Percentiles rank a stretch among this genome's conserved stretches.
Conservation (phyloP, 1,284 basidiomycete species). For the Cutaneotrichosporon cutaneum region DNA sequence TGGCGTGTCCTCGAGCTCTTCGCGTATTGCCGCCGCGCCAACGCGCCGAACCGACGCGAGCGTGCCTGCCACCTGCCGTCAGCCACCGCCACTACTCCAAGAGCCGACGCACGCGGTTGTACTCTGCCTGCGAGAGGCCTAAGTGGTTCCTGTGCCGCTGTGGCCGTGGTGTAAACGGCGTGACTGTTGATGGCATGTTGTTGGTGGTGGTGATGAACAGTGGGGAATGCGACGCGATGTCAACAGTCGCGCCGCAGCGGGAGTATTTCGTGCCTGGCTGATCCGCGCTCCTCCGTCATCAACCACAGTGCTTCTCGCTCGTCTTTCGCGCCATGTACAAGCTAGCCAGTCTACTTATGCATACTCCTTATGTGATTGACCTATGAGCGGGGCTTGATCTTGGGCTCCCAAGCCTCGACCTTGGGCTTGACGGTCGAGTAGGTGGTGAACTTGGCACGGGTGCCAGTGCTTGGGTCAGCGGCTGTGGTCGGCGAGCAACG, state of each 20-base stretch:
- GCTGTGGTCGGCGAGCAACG: not conserved
- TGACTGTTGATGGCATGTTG: conserved; percentile 5
- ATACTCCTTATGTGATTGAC: conserved; percentile 1
- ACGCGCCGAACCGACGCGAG: conserved; percentile 12
- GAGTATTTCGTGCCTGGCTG: not conserved
- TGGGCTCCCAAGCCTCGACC: conserved; percentile 78
- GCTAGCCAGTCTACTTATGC: conserved; percentile 10
- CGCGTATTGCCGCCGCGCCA: conserved; percentile 4
- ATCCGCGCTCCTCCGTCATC: not conserved
- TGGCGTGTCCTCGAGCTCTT: conserved; percentile 13
- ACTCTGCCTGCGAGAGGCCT: conserved; percentile 5
- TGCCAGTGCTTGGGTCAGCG: conserved; percentile 63
- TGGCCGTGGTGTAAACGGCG: conserved; percentile 12
- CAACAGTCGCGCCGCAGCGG: not conserved
- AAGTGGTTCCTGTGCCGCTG: conserved; percentile 4
- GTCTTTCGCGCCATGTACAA: not conserved
- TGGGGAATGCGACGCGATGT: not conserved
- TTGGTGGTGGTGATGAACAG: not conserved
- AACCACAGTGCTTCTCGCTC: not conserved
- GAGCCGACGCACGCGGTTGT: conserved; percentile 5
- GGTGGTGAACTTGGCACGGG: conserved; percentile 77
- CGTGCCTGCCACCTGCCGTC: conserved; percentile 13
- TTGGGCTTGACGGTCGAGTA: conserved; percentile 86
- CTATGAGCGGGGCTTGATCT: conserved; percentile 58
- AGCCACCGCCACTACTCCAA: not conserved